Percentiles rank a stretch among this genome's conserved stretches.
These are phyloP conservation scores for Eucalyptus coolabah DNA, from an alignment of 345 rosid genomes.

Conservation along the genomic window DNA sequence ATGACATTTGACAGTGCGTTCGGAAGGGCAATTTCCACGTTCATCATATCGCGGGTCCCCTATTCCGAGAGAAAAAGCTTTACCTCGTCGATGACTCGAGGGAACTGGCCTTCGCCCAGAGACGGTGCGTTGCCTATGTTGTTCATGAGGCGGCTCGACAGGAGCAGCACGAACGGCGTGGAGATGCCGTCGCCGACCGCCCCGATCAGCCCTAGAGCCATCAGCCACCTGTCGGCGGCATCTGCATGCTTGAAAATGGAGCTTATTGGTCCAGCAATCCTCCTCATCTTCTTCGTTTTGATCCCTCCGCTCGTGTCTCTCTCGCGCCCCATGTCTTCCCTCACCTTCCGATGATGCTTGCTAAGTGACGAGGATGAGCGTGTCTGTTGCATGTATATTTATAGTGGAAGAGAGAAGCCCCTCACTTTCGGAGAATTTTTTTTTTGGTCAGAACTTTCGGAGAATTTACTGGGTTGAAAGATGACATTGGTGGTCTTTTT, in stretches of 20 bases:
- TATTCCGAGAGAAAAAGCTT: neutral
- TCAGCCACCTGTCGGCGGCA: slow-evolving; percentile 36
- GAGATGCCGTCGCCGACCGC: slow-evolving; percentile 59
- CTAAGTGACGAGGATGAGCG: neutral
- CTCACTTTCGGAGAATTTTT: neutral
- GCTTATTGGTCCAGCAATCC: slow-evolving; percentile 12
- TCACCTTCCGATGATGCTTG: neutral
- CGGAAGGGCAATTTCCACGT: neutral
- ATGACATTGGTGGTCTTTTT: neutral
- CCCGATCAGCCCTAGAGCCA: slow-evolving; percentile 59
- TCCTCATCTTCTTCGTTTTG: neutral
- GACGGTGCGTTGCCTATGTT: slow-evolving; percentile 30
- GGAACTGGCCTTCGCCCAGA: slow-evolving; percentile 8
- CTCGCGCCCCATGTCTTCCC: neutral
- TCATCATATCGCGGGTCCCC: neutral
- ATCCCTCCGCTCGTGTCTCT: neutral
- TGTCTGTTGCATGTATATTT: neutral
- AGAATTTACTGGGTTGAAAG: neutral
- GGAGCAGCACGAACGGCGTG: slow-evolving; percentile 49
- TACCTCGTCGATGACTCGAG: slow-evolving; percentile 40
- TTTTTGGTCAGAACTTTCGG: neutral
- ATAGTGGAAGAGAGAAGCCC: neutral
- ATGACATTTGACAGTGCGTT: neutral
- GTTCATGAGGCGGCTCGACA: slow-evolving; percentile 68
- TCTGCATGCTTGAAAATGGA: slow-evolving; percentile 73